Evolutionary conservation across 2,329 filamentous ascomycete species (phyloP), one percentile per base, ranked within the genome.

Genomic region (Calonectria leucothoes): DNA sequence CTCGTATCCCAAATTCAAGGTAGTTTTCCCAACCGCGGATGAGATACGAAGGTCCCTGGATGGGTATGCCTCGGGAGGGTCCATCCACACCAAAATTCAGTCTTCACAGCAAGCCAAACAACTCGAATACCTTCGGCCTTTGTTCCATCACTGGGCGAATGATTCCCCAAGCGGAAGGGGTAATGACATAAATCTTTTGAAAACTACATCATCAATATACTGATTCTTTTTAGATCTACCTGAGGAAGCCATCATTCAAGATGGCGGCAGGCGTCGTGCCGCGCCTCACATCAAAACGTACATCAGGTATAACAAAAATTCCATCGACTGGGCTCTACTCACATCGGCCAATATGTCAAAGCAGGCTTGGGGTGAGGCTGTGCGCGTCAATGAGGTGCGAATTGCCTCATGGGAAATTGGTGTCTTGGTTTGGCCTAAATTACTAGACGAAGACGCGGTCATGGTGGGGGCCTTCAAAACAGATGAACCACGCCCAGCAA

Each of bases 281-380:
- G 94, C 95, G 0, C 95, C 95, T 0, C 95, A 98, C 78, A 94
- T 98, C 82, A 98, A 98, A 83, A 98, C 95, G 0, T 98, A 97
- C 80, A 92, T 96, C 55, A 91, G 94, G 6, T 95, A 89, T 76
- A 84, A 86, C 67, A 76, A 82, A n/a, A 80, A 85, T 23, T 82
- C 84, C 0, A 92, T 97, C 48, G 94, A 97, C 80, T 98, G 95
- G 96, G 95, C 94, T 2, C 87, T 98, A 75, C 82, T 97, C 2
- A 97, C 95, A 0, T 97, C 94, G n/a, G 95, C 95, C n/a, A 98
- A 98, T 78, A 83, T 98, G 3, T 97, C 94, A 2, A 96, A 93
- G 74, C 95, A 98, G 83, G 95, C 95, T 0, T 98, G 95, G 96
- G 95, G 95, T 1, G 92, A 93, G 45, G 87, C 89, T 3, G 83